These are phyloP conservation scores for Nematodospora valgi DNA, from an alignment of 805 yeast genomes.

Conservation along the genomic window DNA sequence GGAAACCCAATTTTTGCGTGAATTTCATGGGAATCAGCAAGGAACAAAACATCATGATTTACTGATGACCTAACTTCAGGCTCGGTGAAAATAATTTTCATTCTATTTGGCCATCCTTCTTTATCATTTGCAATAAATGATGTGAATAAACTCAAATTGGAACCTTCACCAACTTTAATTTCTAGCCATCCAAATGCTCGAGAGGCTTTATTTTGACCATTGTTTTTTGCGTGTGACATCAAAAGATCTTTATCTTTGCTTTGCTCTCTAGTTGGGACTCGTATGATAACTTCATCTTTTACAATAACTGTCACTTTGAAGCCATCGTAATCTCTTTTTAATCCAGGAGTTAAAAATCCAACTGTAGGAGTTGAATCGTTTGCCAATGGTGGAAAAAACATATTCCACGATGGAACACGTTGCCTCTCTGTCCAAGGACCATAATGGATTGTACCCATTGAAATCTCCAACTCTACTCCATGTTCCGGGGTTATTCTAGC, in stretches of 20 bases:
- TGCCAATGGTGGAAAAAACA: slow-evolving; percentile 66
- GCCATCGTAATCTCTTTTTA: slow-evolving; percentile 51
- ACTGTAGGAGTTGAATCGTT: slow-evolving; percentile 45
- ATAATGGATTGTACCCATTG: slow-evolving; percentile 66
- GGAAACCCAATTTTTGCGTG: slow-evolving; percentile 66
- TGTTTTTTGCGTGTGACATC: slow-evolving; percentile 9
- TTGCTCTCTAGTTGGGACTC: slow-evolving; percentile 81
- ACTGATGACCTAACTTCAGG: slow-evolving; percentile 79
- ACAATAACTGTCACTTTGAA: slow-evolving; percentile 55
- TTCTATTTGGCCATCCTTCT: slow-evolving; percentile 53
- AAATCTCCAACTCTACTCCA: slow-evolving; percentile 59
- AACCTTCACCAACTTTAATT: slow-evolving; percentile 51
- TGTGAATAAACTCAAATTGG: slow-evolving; percentile 44
- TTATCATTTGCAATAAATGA: slow-evolving; percentile 48
- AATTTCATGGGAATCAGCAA: slow-evolving; percentile 55
- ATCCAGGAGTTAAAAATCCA: slow-evolving; percentile 41
- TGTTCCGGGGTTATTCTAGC: slow-evolving; percentile 22
- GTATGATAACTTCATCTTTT: slow-evolving; percentile 61
- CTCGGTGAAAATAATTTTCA: slow-evolving; percentile 43
- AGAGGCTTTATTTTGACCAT: slow-evolving; percentile 13
- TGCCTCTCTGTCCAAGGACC: slow-evolving; percentile 98
- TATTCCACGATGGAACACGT: slow-evolving; percentile 56
- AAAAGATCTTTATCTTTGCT: slow-evolving; percentile 60
- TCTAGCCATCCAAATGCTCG: slow-evolving; percentile 95
- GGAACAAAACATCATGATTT: slow-evolving; percentile 77